Evolutionary conservation across 1,284 basidiomycete species (phyloP), one percentile per base, ranked within the genome.

Genomic region (Ceratobasidium sp.): DNA sequence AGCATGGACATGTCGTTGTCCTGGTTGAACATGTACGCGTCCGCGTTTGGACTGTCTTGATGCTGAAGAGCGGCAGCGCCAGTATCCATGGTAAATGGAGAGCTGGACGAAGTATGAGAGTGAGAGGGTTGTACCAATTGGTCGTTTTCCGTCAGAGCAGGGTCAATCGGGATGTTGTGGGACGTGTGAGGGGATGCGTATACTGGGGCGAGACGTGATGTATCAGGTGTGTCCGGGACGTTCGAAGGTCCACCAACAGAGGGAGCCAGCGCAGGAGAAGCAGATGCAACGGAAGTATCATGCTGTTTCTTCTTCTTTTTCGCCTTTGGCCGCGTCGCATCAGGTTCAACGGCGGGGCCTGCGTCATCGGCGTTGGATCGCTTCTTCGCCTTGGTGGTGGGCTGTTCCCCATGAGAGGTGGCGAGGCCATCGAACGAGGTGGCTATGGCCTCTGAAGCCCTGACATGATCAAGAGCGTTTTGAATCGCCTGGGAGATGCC

Each of bases 1-100:
- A 76, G 61, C 41, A 69, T 64, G 19, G 75, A 63, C 31, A 72
- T 59, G n/a, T 75, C 73, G 7, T 43, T 34, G 31, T 62, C 68
- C 13, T 71, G 68, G 68, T 59, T 43, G 39, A 59, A 71, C 19
- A 71, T 46, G 34, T 59, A 71, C n/a, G 51, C 11, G 39, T 27
- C 68, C 19, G 41, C 54, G 19, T 37, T 41, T 29, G 39, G 13
- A 29, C 22, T n/a, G 24, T 59, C 48, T 43, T 48, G 51, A 22
- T 39, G 56, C 48, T 66, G 49, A 39, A 64, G 62, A 0, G 54
- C 19, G 37, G 31, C 54, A 16, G 53, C 49, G 27, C 53, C 54
- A 43, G 19, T 11, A 34, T 53, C 39, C 24, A 71, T 53, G 19
- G 37, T 39, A 37, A 71, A 71, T 11, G 68, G 19, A 9, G 68